Percentiles rank a stretch among this genome's conserved stretches.
These are phyloP conservation scores for Arthrobotrys megalospora DNA, from an alignment of 2,329 filamentous ascomycete species.

Conservation along the genomic window DNA sequence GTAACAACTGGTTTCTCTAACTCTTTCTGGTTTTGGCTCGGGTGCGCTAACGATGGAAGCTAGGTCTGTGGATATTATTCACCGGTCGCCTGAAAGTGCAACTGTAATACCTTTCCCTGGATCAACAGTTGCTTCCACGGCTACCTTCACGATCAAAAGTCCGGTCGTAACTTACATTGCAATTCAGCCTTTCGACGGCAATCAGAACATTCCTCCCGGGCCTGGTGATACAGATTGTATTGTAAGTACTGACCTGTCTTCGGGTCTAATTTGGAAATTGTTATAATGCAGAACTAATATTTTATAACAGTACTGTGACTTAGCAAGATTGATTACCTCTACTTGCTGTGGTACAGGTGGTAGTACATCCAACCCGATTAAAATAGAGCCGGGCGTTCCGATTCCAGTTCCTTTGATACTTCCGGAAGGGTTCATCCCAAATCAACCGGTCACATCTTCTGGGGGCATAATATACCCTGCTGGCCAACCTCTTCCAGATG, in stretches of 20 bases:
- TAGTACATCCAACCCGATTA: background rate
- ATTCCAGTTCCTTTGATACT: constrained; percentile 2
- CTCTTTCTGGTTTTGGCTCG: background rate
- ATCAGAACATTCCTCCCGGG: too few relatives aligned
- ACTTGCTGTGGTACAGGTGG: background rate
- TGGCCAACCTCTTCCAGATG: background rate
- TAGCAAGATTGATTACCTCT: too few relatives aligned
- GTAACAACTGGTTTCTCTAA: background rate
- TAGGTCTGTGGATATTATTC: background rate
- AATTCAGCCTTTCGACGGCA: background rate
- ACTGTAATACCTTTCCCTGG: constrained; percentile 1
- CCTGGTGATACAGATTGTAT: too few relatives aligned
- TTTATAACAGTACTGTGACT: too few relatives aligned
- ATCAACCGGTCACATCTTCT: background rate
- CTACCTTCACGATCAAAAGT: background rate
- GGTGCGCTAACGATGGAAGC: too few relatives aligned
- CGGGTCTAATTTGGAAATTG: too few relatives aligned
- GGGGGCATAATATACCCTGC: constrained; percentile 1
- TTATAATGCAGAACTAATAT: too few relatives aligned
- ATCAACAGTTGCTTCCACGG: background rate
- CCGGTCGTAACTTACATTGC: background rate
- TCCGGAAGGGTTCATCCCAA: background rate
- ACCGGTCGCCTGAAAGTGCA: background rate
- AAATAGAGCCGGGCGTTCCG: background rate
- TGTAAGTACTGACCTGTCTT: too few relatives aligned